phyloP scores from a whole-genome alignment of 2,329 filamentous ascomycete species.

The Botrytis fragariae region DNA sequence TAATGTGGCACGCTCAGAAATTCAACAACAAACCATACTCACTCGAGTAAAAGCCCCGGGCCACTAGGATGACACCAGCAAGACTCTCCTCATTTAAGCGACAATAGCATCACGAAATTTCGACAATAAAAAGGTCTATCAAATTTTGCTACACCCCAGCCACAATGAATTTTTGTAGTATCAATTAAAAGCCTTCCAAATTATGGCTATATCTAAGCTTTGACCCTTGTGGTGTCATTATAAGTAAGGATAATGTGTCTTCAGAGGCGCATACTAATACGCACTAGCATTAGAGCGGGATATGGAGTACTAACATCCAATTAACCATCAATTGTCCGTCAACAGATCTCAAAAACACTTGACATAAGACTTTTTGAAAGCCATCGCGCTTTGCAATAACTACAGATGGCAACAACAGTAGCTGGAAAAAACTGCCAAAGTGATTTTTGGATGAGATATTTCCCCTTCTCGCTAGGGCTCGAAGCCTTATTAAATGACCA shows the following conservation, averaged over 20 bases:
- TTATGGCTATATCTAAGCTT: not conserved
- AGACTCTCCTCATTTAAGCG: constrained; percentile 10
- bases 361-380: fast-evolving
- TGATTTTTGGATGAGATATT: not conserved
- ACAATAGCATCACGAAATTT: not conserved
- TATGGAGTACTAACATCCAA: not conserved
- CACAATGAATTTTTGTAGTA: not conserved
- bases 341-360: no score
- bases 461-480: not conserved
- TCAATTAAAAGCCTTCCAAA: not conserved
- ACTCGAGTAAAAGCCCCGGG: not conserved
- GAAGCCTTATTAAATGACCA: no score
- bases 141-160: no score
- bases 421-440: not conserved
- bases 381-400: not conserved
- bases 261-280: not conserved
- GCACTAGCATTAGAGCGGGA: not conserved
- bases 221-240: not conserved
- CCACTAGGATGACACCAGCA: not conserved
- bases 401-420: not conserved
- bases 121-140: not conserved
- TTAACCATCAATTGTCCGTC: not conserved
- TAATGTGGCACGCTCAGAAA: fast-evolving
- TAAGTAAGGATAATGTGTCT: not conserved
- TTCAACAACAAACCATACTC: not conserved